phyloP scores from a whole-genome alignment of 441 rosid species.

The Pelargonium myrrhifolium region DNA sequence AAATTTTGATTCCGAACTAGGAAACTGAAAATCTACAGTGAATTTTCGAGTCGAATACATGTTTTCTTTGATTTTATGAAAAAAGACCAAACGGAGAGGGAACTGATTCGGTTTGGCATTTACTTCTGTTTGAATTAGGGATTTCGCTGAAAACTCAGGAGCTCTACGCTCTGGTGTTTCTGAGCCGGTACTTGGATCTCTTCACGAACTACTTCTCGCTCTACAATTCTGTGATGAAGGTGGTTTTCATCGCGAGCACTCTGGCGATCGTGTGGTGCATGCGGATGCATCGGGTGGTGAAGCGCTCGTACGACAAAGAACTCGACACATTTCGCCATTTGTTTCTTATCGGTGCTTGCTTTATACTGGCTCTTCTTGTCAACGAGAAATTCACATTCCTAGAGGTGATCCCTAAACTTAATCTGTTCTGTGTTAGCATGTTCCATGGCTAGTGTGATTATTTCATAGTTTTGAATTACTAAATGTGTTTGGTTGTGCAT shows the following conservation, averaged over 20 bases:
- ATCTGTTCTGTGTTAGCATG: neutral
- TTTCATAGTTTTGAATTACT: neutral
- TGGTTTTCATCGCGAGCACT: conserved; percentile 77
- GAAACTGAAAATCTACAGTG: too few relatives aligned
- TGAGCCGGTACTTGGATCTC: conserved; percentile 80
- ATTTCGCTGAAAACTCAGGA: conserved; percentile 90
- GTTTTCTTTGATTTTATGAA: neutral
- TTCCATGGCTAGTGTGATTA: neutral
- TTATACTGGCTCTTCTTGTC: conserved; percentile 50
- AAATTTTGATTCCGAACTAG: too few relatives aligned
- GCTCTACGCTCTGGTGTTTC: conserved; percentile 71
- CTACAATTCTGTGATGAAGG: conserved; percentile 76
- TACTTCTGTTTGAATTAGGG: conserved; percentile 33
- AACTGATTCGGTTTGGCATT: neutral
- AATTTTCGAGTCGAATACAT: neutral
- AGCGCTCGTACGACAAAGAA: conserved; percentile 67
- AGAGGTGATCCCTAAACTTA: conserved; percentile 42
- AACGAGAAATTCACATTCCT: conserved; percentile 64
- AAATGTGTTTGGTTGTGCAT: neutral
- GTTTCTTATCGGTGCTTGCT: conserved; percentile 45
- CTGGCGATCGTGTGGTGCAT: conserved; percentile 87
- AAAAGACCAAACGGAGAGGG: neutral
- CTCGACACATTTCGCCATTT: conserved; percentile 85
- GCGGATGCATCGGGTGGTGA: conserved; percentile 59
- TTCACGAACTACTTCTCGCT: conserved; percentile 66